Evolutionary conservation across 805 yeast species (phyloP), one percentile per base, ranked within the genome.

Genomic region (Suhomyces kilbournensis): DNA sequence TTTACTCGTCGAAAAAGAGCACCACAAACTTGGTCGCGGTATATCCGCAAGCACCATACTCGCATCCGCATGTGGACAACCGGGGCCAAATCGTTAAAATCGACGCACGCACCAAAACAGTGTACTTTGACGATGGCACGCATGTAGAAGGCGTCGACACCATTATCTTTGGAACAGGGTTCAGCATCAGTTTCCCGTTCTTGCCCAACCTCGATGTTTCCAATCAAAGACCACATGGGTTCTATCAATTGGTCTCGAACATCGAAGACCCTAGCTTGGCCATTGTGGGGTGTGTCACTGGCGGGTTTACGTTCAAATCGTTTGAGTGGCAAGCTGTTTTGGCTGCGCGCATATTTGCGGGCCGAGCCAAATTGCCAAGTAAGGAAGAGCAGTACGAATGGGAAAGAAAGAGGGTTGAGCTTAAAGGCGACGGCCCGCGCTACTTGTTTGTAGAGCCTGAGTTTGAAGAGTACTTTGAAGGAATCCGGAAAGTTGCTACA

Each of bases 281-380:
- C 1, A 60, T 68, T 50, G 67, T 72, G 7, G 78, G 78, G 8
- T 64, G 67, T 4, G 70, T 74, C 46, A 62, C 67, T 1, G 75
- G 72, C 34, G 77, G 74, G 2, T 61, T 75, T 23, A 66, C 75
- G 0, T 73, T 74, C 56, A 62, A 74, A 45, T 72, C 67, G 1
- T 75, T 70, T 58, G 78, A 75, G 54, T 74, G 65, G 59, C 79
- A 75, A 55, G 73, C 76, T 1, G 67, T 70, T 0, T 50, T 68
- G 12, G 70, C 70, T 1, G 60, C 77, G 1, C 55, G 76, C 28
- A 65, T 64, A 43, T 61, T 66, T 38, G 58, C 70, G 1, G 74
- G 71, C 5, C 61, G 68, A 51, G 59, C 64, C 1, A 42, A 55
- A 3, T 53, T 72, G 4, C 77, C 77, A 3, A 42, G 66, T 2